A percentile compares a stretch with the other conserved stretches of the same genome.
phyloP scores from a whole-genome alignment of 2,329 filamentous ascomycete genomes.

The Beauveria sp. region DNA sequence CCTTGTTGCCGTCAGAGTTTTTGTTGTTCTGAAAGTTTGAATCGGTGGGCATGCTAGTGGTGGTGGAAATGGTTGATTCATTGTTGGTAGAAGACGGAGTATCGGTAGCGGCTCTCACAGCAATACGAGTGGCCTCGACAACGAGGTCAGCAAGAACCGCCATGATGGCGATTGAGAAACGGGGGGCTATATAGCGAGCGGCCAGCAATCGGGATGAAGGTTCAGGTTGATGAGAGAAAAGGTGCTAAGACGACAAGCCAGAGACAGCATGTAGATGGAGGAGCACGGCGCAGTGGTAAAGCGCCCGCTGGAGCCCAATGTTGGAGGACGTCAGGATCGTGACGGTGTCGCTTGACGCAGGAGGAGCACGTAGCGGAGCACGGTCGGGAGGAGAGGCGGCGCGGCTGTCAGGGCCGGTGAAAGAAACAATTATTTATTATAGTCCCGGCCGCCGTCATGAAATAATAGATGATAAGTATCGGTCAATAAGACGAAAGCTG shows the following conservation, averaged over 20 bases:
- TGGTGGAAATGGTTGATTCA: constrained; percentile 4
- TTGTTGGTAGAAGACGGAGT: constrained; percentile 16
- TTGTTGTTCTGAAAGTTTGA: constrained; percentile 16
- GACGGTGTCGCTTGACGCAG: constrained; percentile 6
- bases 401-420: not conserved
- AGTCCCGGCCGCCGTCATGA: not conserved
- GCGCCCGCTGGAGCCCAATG: not conserved
- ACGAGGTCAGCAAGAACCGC: constrained; percentile 20
- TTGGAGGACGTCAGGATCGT: not conserved
- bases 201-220: not conserved
- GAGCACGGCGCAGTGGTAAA: not conserved
- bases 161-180: constrained; percentile 18
- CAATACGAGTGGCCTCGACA: constrained; percentile 20
- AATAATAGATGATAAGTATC: not conserved
- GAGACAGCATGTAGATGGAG: not conserved
- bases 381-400: constrained; percentile 11
- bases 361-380: constrained; percentile 13
- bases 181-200: not conserved
- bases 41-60: constrained; percentile 13
- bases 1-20: constrained; percentile 14
- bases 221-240: not conserved
- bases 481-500: not conserved
- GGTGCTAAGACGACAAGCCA: not conserved
- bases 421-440: not conserved
- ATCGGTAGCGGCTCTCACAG: constrained; percentile 18